A percentile compares a stretch with the other conserved stretches of the same genome.
Conservation (phyloP, 1,284 basidiomycete genomes). For the Dichomitus squalens region DNA sequence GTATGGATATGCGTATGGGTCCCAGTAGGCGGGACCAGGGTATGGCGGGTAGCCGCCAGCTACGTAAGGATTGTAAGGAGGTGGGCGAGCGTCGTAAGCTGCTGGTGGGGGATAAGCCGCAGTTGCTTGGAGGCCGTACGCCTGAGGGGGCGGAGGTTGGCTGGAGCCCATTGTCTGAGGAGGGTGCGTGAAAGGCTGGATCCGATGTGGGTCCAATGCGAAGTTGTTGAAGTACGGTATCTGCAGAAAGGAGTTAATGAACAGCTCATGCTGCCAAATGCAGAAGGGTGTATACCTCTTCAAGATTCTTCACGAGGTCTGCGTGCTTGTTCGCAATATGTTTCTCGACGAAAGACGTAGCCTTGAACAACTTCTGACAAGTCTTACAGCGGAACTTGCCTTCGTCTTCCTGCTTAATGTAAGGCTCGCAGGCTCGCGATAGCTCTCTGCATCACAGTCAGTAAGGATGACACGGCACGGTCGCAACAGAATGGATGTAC, state of each 20-base stretch:
- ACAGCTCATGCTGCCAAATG: not conserved
- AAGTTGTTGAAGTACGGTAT: slow-evolving; percentile 91
- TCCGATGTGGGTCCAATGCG: slow-evolving; percentile 88
- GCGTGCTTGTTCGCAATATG: slow-evolving; percentile 89
- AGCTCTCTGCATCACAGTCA: slow-evolving; percentile 62
- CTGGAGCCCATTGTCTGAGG: slow-evolving; percentile 63
- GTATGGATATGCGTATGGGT: slow-evolving; percentile 50
- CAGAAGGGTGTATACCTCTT: slow-evolving; percentile 55
- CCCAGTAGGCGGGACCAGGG: slow-evolving; percentile 46
- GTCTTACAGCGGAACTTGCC: slow-evolving; percentile 94
- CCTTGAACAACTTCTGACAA: slow-evolving; percentile 95
- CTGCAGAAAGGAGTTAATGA: slow-evolving; percentile 41
- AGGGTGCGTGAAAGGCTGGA: slow-evolving; percentile 83
- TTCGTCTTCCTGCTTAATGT: slow-evolving; percentile 92
- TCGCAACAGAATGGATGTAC: slow-evolving; percentile 49
- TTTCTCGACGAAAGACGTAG: slow-evolving; percentile 93
- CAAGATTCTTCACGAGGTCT: slow-evolving; percentile 76
- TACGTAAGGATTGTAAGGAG: slow-evolving; percentile 38
- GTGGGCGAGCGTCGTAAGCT: slow-evolving; percentile 43
- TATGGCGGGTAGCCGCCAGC: slow-evolving; percentile 22
- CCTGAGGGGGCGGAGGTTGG: slow-evolving; percentile 75
- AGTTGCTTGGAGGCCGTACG: slow-evolving; percentile 72
- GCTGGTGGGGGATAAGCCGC: slow-evolving; percentile 39
- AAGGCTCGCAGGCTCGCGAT: slow-evolving; percentile 72
- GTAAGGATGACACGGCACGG: slow-evolving; percentile 1